Base-by-base conservation (phyloP, 2,329 filamentous ascomycete species). In the Hypoxylon sp. region DNA sequence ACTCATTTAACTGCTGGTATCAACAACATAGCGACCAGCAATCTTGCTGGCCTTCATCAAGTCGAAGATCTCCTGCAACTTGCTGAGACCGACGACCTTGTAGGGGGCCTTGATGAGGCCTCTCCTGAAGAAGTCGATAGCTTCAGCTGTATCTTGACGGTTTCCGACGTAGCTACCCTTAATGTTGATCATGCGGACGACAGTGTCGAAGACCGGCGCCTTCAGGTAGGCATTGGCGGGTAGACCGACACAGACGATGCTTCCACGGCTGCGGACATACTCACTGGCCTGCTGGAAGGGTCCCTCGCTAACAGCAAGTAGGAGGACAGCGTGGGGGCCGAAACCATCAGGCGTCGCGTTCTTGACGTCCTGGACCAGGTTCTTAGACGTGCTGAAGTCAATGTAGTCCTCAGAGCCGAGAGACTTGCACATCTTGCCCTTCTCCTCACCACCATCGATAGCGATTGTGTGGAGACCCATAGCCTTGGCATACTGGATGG, bases 121-220 rank as follows among this genome's bases (percentile, higher is more conserved):
- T 22, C 92, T 87, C 64, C 87, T 84, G 85, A 89, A 98, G 85
- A 98, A 98, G 73, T 98, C 95, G 70, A 98, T 85, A 2, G 95
- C 95, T 85, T 98, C 95, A 59, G 90, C 88, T 0, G 90, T 91
- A 79, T 98, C 95, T 79, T 92, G 90, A 73, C 95, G 89, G 85
- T 97, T 98, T 64, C 95, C 95, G 73, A 98, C 95, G 79, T 98
- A 98, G 75, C 90, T 94, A 68, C 95, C 95, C 85, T 93, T 93
- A 86, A 98, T 98, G 76, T 82, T 90, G 84, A 98, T 90, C 94
- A 97, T 97, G 82, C 76, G 84, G 78, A 95, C 86, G 70, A 98
- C 95, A 6, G 92, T 93, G 78, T 95, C 91, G 80, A 98, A 97
- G 61, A 98, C 94, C 42, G 94, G 92, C 1, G 95, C 94, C 74